Base-by-base conservation (phyloP, 768 basidiomycete genomes). In the Termitomyces sp. region DNA sequence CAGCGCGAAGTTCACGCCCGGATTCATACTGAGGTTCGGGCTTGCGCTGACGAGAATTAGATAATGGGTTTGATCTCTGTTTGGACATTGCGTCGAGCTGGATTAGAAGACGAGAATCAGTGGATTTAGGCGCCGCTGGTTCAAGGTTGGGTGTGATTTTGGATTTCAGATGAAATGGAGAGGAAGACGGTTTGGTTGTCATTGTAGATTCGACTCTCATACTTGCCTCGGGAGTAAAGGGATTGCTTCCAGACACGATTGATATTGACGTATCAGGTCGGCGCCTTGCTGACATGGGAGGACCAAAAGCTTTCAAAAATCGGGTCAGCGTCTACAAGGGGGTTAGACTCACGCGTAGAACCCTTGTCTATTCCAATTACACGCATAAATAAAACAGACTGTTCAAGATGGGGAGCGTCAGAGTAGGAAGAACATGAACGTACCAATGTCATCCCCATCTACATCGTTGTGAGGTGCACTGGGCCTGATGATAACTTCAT, bases 401-500 rank as follows among this genome's bases (percentile, higher is more conserved):
- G 41, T n/a, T 52, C 20, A 7, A 37, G 4, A 53, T 39, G 3
- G 27, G 18, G 24, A 6, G 20, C 3, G 11, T 54, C 11, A 45
- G 13, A 31, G 4, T 7, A 45, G 15, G 22, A 16, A 18, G 6
- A 24, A 15, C 20, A 45, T 33, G 24, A 36, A 45, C 54, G 16
- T 30, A 55, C 54, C 31, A 22, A 34, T 8, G 44, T 48, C 1
- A 13, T 48, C 15, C 46, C 15, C 6, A 37, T 5, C 36, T n/a
- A n/a, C n/a, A 31, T 27, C n/a, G n/a, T 36, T 7, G 11, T 5
- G 36, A 49, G 33, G n/a, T 39, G 16, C 24, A 27, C 45, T 37
- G 6, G 13, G 22, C 27, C 58, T 46, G 4, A 74, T 64, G 6
- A 49, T 62, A 16, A 75, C 61, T 54, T 73, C 69, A 47, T 72